Evolutionary conservation across 257 asterid species (phyloP).

Genomic region (Nicotiana obtusifolia): DNA sequence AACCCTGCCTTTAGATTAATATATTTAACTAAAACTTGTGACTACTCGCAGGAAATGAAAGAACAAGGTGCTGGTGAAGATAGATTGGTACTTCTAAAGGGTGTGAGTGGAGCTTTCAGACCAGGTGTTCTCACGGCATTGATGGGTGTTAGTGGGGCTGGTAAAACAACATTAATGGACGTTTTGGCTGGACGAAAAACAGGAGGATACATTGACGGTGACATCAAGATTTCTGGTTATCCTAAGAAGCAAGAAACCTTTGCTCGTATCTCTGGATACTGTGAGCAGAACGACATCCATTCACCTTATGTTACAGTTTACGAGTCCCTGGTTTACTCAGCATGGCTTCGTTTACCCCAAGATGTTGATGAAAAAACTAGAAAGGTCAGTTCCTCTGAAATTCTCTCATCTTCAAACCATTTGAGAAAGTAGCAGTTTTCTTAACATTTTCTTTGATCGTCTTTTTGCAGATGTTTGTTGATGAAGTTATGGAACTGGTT

Average conservation of each 20-base stretch:
- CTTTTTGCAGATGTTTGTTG: constrained; percentile 38
- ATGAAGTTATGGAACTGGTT: constrained; percentile 59
- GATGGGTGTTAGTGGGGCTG: constrained; percentile 81
- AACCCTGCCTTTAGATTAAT: neutral
- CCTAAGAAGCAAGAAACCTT: constrained; percentile 60
- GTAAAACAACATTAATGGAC: constrained; percentile 73
- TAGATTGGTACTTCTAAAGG: constrained; percentile 45
- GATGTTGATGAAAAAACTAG: constrained; percentile 35
- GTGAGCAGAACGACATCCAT: constrained; percentile 69
- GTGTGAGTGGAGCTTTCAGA: constrained; percentile 62
- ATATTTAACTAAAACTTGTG: neutral
- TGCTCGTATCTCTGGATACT: constrained; percentile 67
- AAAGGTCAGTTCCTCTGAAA: constrained; percentile 30
- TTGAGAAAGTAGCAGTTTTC: neutral
- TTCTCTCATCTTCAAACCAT: neutral
- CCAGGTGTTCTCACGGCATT: constrained; percentile 62
- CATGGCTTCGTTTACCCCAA: constrained; percentile 53
- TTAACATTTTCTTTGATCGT: neutral
- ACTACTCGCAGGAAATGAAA: constrained; percentile 58
- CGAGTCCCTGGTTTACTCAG: constrained; percentile 59
- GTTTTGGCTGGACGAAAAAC: constrained; percentile 71
- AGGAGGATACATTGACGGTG: constrained; percentile 56
- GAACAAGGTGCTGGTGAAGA: constrained; percentile 43
- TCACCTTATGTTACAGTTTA: constrained; percentile 58
- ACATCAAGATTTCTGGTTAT: constrained; percentile 54